These are phyloP conservation scores for Amanita polypyramis DNA, from an alignment of 768 basidiomycete species.

Conservation along the genomic window DNA sequence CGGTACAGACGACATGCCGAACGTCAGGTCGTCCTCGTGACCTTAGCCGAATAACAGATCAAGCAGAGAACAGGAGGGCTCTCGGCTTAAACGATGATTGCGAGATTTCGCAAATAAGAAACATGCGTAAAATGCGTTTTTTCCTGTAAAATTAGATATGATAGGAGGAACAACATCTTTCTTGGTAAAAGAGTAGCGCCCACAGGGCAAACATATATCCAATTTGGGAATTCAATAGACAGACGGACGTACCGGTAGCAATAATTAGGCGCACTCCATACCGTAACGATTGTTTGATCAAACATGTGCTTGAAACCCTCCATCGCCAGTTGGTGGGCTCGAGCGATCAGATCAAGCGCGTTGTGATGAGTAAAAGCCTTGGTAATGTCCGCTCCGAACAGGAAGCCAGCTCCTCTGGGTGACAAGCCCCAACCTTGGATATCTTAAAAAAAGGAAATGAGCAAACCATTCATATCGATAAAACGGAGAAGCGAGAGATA, in stretches of 20 bases:
- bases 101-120: conserved; percentile 3
- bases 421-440: conserved; percentile 94
- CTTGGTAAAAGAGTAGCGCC: not conserved
- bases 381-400: conserved; percentile 90
- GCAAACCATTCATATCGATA: not conserved
- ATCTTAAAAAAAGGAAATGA: conserved; percentile 32
- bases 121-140: conserved; percentile 4
- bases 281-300: conserved; percentile 88
- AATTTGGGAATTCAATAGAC: conserved; percentile 3
- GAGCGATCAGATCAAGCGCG: conserved; percentile 87
- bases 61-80: not conserved
- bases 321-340: conserved; percentile 97
- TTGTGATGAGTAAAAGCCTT: conserved; percentile 87
- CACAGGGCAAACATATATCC: conserved; percentile 6
- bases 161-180: not conserved
- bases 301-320: conserved; percentile 98
- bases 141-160: not conserved
- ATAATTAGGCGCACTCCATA: conserved; percentile 98
- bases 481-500: conserved; percentile 2
- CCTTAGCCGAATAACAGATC: not conserved
- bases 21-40: not conserved
- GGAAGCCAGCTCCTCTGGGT: conserved; percentile 93
- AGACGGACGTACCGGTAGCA: conserved; percentile 72
- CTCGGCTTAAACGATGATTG: not conserved
- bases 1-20: not conserved